Evolutionary conservation across 805 yeast genomes (phyloP), one percentile per base, ranked within the genome.

Genomic region (Starmerella lactis-condensi): DNA sequence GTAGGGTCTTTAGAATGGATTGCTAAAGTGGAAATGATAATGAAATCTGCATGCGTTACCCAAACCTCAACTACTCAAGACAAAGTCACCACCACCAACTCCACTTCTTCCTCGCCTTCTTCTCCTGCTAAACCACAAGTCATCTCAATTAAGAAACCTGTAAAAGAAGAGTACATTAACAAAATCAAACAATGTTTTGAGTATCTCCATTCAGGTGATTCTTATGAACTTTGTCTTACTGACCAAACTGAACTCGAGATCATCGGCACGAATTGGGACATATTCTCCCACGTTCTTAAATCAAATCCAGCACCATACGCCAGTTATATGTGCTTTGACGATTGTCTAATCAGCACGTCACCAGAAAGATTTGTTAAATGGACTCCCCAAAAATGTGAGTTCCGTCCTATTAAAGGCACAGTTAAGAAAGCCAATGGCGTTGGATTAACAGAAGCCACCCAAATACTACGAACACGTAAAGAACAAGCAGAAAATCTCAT

Each of bases 351-450:
- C 2, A 79, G 93, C 2, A 75, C 94, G 0, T 85, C 96, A 0
- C 99, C 99, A 0, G 99, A 89, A 51, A 60, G 98, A 40, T 91
- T 89, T 46, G 49, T 91, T 31, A 65, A 73, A 2, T 91, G 96
- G 94, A 62, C 63, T 33, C 51, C 60, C 15, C 35, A 37, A 1
- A 41, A 39, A 15, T 75, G 89, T 35, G 92, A 89, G 52, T 62
- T 89, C 47, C 62, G 96, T 33, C 99, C 99, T 2, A 89, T 89
- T 34, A 89, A 89, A 51, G 99, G 99, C 4, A 89, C 99, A 0
- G 93, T 89, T 2, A 69, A 62, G 42, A 81, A 79, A 43, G 54
- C 67, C 0, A 56, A 62, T 0, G 64, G 54, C 0, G 61, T 75
- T 57, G 61, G 67, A 5, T 44, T 59, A 7, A 73, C 60, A 21